Conservation (phyloP, 2,329 filamentous ascomycete species). For the Nectriaceae sp. region DNA sequence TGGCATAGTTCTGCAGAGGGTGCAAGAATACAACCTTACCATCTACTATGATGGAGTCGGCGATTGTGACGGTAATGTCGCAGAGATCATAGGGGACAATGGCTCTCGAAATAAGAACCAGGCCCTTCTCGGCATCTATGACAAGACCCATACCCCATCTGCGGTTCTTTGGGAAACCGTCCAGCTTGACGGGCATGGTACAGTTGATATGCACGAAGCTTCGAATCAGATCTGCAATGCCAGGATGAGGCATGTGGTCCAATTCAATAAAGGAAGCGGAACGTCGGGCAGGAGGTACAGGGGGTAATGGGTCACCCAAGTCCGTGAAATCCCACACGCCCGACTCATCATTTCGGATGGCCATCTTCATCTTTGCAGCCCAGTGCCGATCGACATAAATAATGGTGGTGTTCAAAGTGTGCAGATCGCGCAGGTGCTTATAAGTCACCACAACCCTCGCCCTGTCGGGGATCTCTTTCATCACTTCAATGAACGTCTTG, state of each 20-base stretch:
- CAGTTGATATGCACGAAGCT: conserved; percentile 95
- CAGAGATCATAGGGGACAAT: conserved; percentile 96
- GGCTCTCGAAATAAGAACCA: conserved; percentile 91
- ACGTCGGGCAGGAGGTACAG: conserved; percentile 68
- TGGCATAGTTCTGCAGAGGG: conserved; percentile 93
- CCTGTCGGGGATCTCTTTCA: conserved; percentile 80
- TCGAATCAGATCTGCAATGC: conserved; percentile 88
- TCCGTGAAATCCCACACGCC: conserved; percentile 95
- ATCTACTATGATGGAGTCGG: conserved; percentile 92
- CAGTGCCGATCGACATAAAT: conserved; percentile 93
- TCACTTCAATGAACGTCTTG: conserved; percentile 85
- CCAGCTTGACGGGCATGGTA: conserved; percentile 91
- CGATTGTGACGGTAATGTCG: conserved; percentile 94
- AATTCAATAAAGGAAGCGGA: conserved; percentile 92
- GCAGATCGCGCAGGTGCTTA: conserved; percentile 91
- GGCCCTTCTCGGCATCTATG: conserved; percentile 93
- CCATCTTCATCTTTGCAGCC: conserved; percentile 92
- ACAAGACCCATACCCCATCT: conserved; percentile 96
- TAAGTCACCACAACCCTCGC: conserved; percentile 91
- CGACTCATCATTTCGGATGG: conserved; percentile 83
- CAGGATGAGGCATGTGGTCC: conserved; percentile 82
- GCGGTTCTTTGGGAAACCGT: conserved; percentile 93
- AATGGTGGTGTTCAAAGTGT: conserved; percentile 91
- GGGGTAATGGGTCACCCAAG: conserved; percentile 77
- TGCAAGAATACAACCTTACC: conserved; percentile 96